Evolutionary conservation across 1,284 basidiomycete species (phyloP), one percentile per base, ranked within the genome.

Genomic region (Xerocomus tenax): DNA sequence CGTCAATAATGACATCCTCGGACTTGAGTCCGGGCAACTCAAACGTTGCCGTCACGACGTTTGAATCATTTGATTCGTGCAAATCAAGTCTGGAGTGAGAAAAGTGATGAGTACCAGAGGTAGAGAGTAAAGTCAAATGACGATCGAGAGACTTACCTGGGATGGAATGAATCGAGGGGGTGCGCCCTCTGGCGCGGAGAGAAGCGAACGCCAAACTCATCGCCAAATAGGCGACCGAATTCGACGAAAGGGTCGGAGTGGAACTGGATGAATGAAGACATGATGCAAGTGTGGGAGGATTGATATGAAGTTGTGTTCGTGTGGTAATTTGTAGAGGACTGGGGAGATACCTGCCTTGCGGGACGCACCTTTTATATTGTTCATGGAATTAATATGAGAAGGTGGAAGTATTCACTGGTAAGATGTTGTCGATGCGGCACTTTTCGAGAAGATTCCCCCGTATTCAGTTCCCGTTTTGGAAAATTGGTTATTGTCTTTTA

Each of bases 1-100:
- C 53, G 19, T 70, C 63, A 48, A 76, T 65, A 15, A 62, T 46
- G 15, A 75, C 58, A 47, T 70, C 60, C 32, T 74, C 68, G 30
- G 72, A 69, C 32, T 61, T 65, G 30, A 74, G 42, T 5, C 74
- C 73, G 0, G 75, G 74, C 5, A 76, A 58, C 57, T 77, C 73
- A 52, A 76, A 68, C 0, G 67, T 62, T 10, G 68, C 69, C 3
- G 65, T 71, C 16, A 74, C 63, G 16, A 57, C 55, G 47, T 72
- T 71, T 28, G 57, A 47, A n/a, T 70, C 61, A 7, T 58, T 48
- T 45, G 69, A 60, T 50, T 72, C 71, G 46, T 62, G 54, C 13
- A 66, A 51, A 44, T 67, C 68, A 57, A 63, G 67, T 61, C 61
- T 70, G 7, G 12, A n/a, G 15, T 16, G 15, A n/a, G n/a, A 34